Evolutionary conservation across 192 early-diverging fungal genomes (phyloP), one percentile per base, ranked within the genome.

Genomic region (Geranomyces michiganensis): DNA sequence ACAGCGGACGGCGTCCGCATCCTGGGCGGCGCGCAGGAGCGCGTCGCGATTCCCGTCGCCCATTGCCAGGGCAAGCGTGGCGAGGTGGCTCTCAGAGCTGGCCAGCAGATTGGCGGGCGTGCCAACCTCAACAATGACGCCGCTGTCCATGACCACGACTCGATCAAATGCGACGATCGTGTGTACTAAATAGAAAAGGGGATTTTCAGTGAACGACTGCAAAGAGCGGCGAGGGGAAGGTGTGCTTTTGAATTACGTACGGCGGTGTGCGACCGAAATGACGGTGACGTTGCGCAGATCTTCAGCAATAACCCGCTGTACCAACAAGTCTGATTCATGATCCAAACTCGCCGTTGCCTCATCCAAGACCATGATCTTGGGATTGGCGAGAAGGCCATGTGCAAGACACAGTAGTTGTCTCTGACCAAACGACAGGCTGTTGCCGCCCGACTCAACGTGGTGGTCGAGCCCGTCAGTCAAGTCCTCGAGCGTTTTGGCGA

Each of bases 121-220:
- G 71, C 91, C 94, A 82, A 86, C 90, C 69, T 96, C 94, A 13
- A 85, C 85, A 1, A 94, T 59, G 13, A 73, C 64, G 10, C 95
- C 95, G 41, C 80, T 79, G 72, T 92, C 90, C 71, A 92, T 60
- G 10, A 94, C 92, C 59, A 93, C 66, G 30, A 94, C 84, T 19
- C 90, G 84, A 72, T 94, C 92, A 68, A 93, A 96, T 73, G 91
- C 92, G 8, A 90, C 91, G 47, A 96, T 86, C 0, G 94, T 31
- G 24, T 32, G 15, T 24, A n/a, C n/a, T n/a, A n/a, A n/a, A n/a
- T n/a, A n/a, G n/a, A n/a, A n/a, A n/a, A n/a, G n/a, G n/a, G n/a
- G n/a, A n/a, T n/a, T n/a, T n/a, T n/a, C n/a, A 47, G 12, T 47
- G 46, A 47, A 47, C 46, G 46, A 47, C 10, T 14, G 46, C 12